Evolutionary conservation across 2,329 filamentous ascomycete genomes (phyloP).

Genomic region (Aureobasidium namibiae): DNA sequence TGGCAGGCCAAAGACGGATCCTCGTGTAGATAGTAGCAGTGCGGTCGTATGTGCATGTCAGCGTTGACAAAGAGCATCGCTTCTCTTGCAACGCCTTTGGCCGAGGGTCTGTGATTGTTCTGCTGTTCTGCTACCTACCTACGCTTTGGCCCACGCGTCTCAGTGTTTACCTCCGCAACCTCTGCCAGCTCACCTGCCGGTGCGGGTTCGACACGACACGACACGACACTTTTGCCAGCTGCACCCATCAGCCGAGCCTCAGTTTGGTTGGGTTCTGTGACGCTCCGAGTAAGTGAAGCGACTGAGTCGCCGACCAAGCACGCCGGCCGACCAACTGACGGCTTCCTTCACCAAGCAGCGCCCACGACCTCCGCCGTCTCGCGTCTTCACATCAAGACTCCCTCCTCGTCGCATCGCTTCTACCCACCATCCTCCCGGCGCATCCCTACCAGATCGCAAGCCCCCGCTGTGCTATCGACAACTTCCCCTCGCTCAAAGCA

Average conservation of each 20-base stretch:
- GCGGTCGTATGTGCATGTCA: too few relatives aligned
- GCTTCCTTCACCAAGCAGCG: neutral
- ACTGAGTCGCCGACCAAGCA: neutral
- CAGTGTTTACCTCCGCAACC: constrained; percentile 11
- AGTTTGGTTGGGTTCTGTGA: constrained; percentile 3
- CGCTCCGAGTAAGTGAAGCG: neutral
- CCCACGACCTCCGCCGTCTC: neutral
- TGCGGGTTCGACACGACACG: constrained; percentile 8
- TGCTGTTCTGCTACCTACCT: too few relatives aligned
- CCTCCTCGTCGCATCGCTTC: neutral
- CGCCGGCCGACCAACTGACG: neutral
- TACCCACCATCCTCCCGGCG: neutral
- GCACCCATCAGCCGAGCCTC: neutral
- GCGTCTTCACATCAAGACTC: neutral
- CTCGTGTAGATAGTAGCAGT: constrained; percentile 3
- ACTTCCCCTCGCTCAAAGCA: constrained; percentile 4
- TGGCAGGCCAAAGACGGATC: constrained; percentile 3
- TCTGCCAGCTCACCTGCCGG: constrained; percentile 10
- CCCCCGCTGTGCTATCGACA: neutral
- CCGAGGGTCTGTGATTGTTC: constrained; percentile 8
- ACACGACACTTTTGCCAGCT: constrained; percentile 2
- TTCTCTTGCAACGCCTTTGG: neutral
- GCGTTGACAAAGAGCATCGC: neutral
- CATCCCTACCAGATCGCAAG: neutral
- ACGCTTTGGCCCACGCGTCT: constrained; percentile 11